Evolutionary conservation across 306 rosid species (phyloP).

Genomic region (Quercus wislizeni): DNA sequence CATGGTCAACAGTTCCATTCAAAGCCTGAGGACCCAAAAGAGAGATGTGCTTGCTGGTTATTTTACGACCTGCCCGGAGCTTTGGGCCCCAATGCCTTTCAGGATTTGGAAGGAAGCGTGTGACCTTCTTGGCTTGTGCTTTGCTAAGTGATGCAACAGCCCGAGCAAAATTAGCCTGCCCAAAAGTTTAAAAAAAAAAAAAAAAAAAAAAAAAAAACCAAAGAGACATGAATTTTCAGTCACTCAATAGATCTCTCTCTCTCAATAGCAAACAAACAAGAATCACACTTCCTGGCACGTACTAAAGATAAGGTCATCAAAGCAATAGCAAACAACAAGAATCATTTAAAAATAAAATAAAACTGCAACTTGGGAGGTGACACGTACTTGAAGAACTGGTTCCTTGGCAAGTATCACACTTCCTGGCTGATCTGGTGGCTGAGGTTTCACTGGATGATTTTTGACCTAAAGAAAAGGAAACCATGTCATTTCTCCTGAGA

Average conservation of each 20-base stretch:
- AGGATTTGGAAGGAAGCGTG: conserved; percentile 91
- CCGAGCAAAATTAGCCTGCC: conserved; percentile 83
- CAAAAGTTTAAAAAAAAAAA: not conserved
- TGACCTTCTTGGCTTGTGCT: conserved; percentile 89
- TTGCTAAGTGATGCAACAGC: conserved; percentile 89
- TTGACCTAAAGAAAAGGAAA: conserved; percentile 51
- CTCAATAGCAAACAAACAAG: not conserved
- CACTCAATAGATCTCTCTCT: not conserved
- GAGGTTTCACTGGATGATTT: conserved; percentile 91
- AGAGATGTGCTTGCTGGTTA: conserved; percentile 86
- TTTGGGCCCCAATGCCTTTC: conserved; percentile 98
- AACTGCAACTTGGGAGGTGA: conserved; percentile 2
- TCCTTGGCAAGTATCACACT: conserved; percentile 86
- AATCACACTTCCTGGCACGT: no score
- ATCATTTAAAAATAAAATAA: not conserved
- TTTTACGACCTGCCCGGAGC: conserved; percentile 87
- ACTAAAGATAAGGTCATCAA: not conserved
- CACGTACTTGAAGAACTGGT: conserved; percentile 84
- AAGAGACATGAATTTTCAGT: not conserved
- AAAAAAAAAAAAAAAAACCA: not conserved
- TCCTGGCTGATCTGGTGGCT: conserved; percentile 79
- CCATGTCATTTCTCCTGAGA: not conserved
- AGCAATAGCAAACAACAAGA: not conserved
- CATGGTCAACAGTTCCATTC: conserved; percentile 54
- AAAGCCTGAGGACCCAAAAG: conserved; percentile 78